Percentiles rank a stretch among this genome's conserved stretches.
phyloP scores from a whole-genome alignment of 345 rosid genomes.

The Noccaea bulbosa region DNA sequence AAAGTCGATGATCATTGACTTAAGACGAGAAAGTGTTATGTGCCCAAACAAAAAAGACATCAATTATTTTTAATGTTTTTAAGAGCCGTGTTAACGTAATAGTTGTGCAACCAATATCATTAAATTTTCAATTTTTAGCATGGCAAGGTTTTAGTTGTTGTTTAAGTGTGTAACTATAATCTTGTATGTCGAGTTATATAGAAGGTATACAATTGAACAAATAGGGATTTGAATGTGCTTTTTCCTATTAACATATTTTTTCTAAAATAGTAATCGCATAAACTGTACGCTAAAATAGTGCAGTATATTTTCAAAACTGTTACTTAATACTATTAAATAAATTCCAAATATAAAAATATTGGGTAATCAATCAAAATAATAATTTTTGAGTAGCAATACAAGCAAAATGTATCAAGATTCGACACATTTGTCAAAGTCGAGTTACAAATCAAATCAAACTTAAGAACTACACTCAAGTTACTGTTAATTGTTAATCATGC shows the following conservation, averaged over 20 bases:
- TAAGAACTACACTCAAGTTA: conserved; percentile 10
- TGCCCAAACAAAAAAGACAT: conserved; percentile 27
- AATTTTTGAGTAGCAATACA: not conserved
- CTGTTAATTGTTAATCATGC: not conserved
- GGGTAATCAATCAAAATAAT: too few species aligned
- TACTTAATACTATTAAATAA: too few species aligned
- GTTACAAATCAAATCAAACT: not conserved
- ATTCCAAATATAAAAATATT: too few species aligned
- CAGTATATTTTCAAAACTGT: too few species aligned
- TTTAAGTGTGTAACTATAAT: too few species aligned
- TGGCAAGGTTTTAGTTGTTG: too few species aligned
- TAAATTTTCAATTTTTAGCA: not conserved
- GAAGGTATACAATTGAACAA: too few species aligned
- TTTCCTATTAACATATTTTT: too few species aligned
- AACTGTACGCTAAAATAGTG: too few species aligned
- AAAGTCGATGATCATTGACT: conserved; percentile 40
- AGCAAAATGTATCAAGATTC: conserved; percentile 1
- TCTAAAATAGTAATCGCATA: too few species aligned
- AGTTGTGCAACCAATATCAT: not conserved
- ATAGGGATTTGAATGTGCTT: too few species aligned
- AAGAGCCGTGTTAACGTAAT: conserved; percentile 8
- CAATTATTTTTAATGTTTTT: not conserved
- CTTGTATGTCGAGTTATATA: too few species aligned
- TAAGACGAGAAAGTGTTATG: conserved; percentile 21
- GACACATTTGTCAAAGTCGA: conserved; percentile 24